Conservation (phyloP, 225 moss, liverwort and hornwort genomes). For the Antitrichia curtipendula region DNA sequence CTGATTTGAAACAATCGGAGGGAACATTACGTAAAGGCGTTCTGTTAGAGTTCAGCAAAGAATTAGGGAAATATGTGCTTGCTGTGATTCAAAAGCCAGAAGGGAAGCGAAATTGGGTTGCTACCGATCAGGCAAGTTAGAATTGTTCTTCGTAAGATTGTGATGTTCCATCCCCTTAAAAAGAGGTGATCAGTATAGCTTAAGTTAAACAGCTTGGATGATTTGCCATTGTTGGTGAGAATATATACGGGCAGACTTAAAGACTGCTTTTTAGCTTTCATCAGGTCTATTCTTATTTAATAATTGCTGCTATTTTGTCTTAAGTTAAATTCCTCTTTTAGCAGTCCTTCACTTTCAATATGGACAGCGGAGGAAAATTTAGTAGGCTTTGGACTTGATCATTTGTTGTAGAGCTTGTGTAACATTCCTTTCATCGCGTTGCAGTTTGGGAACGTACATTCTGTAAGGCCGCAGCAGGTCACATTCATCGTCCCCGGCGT, state of each 20-base stretch:
- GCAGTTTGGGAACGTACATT: conserved; percentile 71
- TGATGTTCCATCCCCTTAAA: not conserved
- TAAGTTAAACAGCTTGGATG: not conserved
- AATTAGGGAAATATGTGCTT: conserved; percentile 58
- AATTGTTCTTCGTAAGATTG: not conserved
- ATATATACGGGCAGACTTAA: not conserved
- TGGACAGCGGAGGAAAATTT: not conserved
- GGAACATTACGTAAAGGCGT: conserved; percentile 49
- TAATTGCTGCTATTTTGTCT: not conserved
- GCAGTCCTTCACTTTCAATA: not conserved
- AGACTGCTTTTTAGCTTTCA: not conserved
- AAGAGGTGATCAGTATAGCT: not conserved
- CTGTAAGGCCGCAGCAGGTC: conserved; percentile 65
- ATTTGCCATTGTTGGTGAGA: not conserved
- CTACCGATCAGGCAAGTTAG: conserved; percentile 68
- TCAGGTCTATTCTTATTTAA: not conserved
- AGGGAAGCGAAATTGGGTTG: conserved; percentile 86
- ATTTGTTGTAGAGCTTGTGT: not conserved
- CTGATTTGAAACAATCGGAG: conserved; percentile 28
- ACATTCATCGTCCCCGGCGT: conserved; percentile 64
- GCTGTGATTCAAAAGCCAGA: conserved; percentile 77
- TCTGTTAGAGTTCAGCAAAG: conserved; percentile 74
- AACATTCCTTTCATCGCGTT: not conserved
- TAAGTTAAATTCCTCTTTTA: not conserved
- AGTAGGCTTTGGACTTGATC: not conserved